Evolutionary conservation across 306 rosid genomes (phyloP), one percentile per base, ranked within the genome.

Genomic region (Cucumis cinereus): DNA sequence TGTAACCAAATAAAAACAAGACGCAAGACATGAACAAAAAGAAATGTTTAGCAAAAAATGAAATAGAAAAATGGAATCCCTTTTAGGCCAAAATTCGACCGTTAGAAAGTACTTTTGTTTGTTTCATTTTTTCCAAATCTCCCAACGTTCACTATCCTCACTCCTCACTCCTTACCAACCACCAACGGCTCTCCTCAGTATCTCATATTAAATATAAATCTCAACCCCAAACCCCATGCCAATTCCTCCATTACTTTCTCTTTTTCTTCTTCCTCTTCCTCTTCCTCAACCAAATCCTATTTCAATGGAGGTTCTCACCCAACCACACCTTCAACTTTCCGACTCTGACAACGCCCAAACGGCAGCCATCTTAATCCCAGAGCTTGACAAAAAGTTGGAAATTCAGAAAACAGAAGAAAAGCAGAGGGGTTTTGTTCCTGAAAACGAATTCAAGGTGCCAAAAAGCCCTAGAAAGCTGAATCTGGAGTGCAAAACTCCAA

Each of bases 241-340:
- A 38, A 16, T 33, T 66, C 68, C 10, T 38, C 52, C n/a, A 9
- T 4, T 2, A 10, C 72, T 36, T 15, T 6, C 40, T 2, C 12
- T 36, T 15, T 6, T n/a, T 2, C 12, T 40, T 17, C 4, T 30
- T 62, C 15, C 33, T 13, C 70, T 62, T 33, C 70, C 11, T 45
- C 49, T 43, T 43, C 5, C 1, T 45, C 50, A 45, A 45, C 1
- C 50, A 12, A 45, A 45, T 4, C 50, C 6, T 45, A 9, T 57
- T 20, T 47, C 40, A 14, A 90, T 87, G 91, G 95, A 89, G 81
- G 85, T 54, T 70, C 33, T 55, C 78, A 80, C 76, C 14, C 78
- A 74, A 56, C 8, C 47, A 16, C 82, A 53, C 9, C 66, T 73
- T 75, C 80, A 43, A 11, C 70, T 53, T 23, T 78, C 88, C 6